Conservation (phyloP, 164 flowering plant species). For the Aristolochia californica region DNA sequence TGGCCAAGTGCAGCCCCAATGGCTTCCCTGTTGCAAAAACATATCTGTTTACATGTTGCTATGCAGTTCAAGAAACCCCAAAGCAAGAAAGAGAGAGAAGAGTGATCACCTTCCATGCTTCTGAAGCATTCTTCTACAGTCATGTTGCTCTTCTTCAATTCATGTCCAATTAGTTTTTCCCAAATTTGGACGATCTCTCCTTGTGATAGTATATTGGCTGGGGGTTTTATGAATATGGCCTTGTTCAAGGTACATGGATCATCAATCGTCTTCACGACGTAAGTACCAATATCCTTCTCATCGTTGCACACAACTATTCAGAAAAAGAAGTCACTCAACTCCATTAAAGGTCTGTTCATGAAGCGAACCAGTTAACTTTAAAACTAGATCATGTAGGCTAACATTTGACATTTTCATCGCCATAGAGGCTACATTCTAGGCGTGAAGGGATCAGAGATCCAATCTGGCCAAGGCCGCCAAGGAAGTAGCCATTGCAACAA, state of each 20-base stretch:
- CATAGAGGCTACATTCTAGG: not conserved
- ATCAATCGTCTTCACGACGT: not conserved
- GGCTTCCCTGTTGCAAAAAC: slow-evolving; percentile 5
- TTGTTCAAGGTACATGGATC: slow-evolving; percentile 4
- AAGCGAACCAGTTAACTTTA: not conserved
- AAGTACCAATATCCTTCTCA: slow-evolving; percentile 5
- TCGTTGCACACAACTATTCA: slow-evolving; percentile 1
- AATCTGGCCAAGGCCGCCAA: slow-evolving; percentile 3
- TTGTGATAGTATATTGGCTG: slow-evolving; percentile 1
- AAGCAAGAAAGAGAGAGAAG: too few species aligned
- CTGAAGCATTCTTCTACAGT: slow-evolving; percentile 3
- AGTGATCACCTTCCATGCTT: slow-evolving; percentile 1
- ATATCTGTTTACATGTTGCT: too few species aligned
- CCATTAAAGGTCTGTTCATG: not conserved
- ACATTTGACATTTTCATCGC: slow-evolving; percentile 6
- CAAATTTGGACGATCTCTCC: slow-evolving; percentile 4
- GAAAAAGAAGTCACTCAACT: not conserved
- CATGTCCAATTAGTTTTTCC: slow-evolving; percentile 5
- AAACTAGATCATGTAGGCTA: not conserved
- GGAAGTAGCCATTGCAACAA: slow-evolving; percentile 2
- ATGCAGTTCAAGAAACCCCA: too few species aligned
- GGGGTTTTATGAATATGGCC: not conserved
- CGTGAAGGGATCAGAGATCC: slow-evolving; percentile 1
- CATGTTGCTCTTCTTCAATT: not conserved
- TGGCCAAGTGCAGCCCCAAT: not conserved